These are phyloP conservation scores for Astrothelium macrocarpum DNA, from an alignment of 495 filamentous ascomycete genomes.

Conservation along the genomic window DNA sequence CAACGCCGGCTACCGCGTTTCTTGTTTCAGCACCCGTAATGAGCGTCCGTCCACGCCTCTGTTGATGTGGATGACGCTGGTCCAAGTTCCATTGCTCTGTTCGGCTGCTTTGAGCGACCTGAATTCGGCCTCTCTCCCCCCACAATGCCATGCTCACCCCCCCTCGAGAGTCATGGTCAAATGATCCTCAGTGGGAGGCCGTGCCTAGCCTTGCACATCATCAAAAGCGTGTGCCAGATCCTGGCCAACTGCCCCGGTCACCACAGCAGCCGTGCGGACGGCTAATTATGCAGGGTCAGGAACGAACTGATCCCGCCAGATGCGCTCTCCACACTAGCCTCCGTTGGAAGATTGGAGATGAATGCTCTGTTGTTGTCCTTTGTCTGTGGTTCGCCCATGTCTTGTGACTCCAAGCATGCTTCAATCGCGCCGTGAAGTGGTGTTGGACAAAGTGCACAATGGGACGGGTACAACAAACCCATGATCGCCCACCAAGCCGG, in stretches of 20 bases:
- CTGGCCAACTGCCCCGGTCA: neutral
- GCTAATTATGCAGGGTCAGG: slow-evolving; percentile 8
- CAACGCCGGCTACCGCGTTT: neutral
- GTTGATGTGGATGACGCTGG: neutral
- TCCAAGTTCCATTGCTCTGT: no score
- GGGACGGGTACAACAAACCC: neutral
- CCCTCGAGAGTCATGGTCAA: neutral
- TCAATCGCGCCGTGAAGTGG: no score
- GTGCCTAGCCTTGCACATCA: neutral
- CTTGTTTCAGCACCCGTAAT: neutral
- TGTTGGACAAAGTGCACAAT: neutral
- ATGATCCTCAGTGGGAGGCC: neutral
- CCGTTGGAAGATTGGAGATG: neutral
- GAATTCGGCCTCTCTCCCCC: neutral
- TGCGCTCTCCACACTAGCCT: neutral
- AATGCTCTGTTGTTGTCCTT: neutral
- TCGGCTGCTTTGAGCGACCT: neutral
- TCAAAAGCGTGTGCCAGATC: neutral
- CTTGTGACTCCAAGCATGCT: no score
- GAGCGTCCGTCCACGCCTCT: neutral
- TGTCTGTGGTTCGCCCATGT: no score
- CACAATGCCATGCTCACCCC: neutral
- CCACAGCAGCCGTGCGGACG: neutral
- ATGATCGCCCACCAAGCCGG: neutral
- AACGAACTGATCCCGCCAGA: slow-evolving; percentile 2